phyloP scores from a whole-genome alignment of 164 flowering plant species.

The Amborella trichopoda region DNA sequence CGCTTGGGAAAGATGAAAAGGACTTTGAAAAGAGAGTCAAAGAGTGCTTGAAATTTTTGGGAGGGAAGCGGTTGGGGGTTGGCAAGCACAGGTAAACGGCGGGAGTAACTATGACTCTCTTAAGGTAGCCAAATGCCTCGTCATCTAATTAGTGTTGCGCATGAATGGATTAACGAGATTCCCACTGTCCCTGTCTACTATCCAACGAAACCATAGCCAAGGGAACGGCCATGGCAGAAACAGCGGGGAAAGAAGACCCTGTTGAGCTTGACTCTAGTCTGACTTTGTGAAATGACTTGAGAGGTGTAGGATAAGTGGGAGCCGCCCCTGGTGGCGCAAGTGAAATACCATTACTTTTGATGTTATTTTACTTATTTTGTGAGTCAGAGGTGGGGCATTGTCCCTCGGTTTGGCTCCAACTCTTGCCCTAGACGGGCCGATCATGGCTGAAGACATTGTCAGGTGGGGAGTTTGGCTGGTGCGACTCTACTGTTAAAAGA shows the following conservation, averaged over 20 bases:
- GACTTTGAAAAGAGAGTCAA: constrained; percentile 7
- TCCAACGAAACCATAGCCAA: neutral
- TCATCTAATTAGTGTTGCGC: too few relatives aligned
- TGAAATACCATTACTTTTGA: too few relatives aligned
- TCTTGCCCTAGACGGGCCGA: constrained; percentile 8
- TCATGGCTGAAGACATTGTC: constrained; percentile 23
- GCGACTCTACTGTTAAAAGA: neutral
- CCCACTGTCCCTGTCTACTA: constrained; percentile 2
- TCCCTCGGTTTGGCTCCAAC: neutral
- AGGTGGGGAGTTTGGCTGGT: constrained; percentile 30
- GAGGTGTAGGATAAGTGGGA: constrained; percentile 4
- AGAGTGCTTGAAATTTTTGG: constrained; percentile 6
- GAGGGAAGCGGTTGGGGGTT: too few relatives aligned
- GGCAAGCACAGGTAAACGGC: too few relatives aligned
- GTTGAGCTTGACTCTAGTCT: constrained; percentile 1
- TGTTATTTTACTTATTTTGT: too few relatives aligned
- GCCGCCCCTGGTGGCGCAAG: too few relatives aligned
- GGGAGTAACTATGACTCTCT: too few relatives aligned
- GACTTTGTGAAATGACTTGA: constrained; percentile 2
- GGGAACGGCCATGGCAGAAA: constrained; percentile 1
- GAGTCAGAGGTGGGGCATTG: constrained; percentile 1
- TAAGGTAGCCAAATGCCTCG: too few relatives aligned
- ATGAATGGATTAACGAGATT: constrained; percentile 2
- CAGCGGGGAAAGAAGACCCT: constrained; percentile 1
- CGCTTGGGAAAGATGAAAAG: constrained; percentile 4